phyloP scores from a whole-genome alignment of 1,139 yeast species.

The Suhomyces maxii region DNA sequence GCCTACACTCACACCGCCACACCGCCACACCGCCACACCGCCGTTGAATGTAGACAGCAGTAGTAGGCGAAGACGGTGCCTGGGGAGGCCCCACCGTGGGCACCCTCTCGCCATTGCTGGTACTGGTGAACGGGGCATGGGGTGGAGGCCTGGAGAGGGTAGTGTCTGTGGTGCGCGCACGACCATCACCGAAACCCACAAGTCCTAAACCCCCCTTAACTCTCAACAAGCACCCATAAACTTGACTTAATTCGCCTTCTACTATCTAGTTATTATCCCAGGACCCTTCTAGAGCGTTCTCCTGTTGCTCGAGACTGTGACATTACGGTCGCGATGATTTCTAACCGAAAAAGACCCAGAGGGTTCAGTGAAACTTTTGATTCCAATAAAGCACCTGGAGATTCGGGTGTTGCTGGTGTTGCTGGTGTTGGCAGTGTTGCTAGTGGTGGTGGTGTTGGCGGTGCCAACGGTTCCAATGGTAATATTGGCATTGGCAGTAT shows the following conservation, averaged over 20 bases:
- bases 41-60: no score
- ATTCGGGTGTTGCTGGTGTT: no score
- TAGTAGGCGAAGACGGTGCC: no score
- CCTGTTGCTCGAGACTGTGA: conserved; percentile 6
- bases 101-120: no score
- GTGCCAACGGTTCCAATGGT: no score
- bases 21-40: no score
- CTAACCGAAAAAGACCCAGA: conserved; percentile 49
- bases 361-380: conserved; percentile 47
- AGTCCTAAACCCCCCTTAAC: conserved; percentile 8
- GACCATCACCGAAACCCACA: not conserved
- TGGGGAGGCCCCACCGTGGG: no score
- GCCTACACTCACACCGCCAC: no score
- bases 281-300: conserved; percentile 1
- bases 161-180: conserved; percentile 2
- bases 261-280: not conserved
- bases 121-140: not conserved
- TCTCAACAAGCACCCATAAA: conserved; percentile 5
- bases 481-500: not conserved
- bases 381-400: conserved; percentile 13
- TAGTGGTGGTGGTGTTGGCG: no score
- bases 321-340: conserved; percentile 18
- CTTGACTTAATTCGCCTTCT: not conserved
- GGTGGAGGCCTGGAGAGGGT: not conserved
- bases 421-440: no score